These are phyloP conservation scores for Metschnikowia kunwiensis DNA, from an alignment of 805 yeast species.

Conservation along the genomic window DNA sequence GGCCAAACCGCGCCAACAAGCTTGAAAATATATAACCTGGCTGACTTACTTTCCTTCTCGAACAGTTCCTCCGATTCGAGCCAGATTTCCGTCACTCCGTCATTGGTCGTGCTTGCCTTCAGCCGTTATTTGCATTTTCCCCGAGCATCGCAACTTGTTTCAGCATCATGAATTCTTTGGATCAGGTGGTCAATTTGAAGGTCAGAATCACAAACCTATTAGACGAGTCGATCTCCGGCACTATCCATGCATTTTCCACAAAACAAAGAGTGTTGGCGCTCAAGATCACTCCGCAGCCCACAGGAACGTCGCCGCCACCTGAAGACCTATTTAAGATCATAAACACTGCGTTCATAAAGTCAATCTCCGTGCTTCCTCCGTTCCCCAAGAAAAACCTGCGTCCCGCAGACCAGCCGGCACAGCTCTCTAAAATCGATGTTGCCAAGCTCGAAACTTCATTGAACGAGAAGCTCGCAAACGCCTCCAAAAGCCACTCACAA, in stretches of 20 bases:
- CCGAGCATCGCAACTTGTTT: not conserved
- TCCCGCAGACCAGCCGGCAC: conserved; percentile 18
- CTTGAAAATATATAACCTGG: not conserved
- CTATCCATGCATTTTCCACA: conserved; percentile 59
- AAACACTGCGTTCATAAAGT: conserved; percentile 56
- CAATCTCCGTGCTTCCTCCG: conserved; percentile 39
- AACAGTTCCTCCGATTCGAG: not conserved
- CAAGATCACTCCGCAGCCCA: conserved; percentile 13
- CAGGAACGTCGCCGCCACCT: conserved; percentile 6
- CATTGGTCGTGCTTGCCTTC: not conserved
- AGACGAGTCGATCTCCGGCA: conserved; percentile 58
- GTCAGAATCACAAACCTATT: conserved; percentile 60
- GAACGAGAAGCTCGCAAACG: conserved; percentile 5
- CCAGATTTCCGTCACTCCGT: not conserved
- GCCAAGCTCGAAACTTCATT: conserved; percentile 10
- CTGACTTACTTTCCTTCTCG: not conserved
- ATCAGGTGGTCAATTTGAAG: conserved; percentile 26
- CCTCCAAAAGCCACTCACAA: conserved; percentile 2
- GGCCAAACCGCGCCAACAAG: conserved; percentile 1
- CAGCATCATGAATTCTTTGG: conserved; percentile 15
- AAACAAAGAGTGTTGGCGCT: conserved; percentile 43
- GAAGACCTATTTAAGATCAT: conserved; percentile 46
- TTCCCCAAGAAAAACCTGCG: conserved; percentile 30
- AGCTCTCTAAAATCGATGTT: conserved; percentile 10
- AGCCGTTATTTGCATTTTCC: not conserved